Conservation (phyloP, 2,329 filamentous ascomycete species). For the Tolypocladium endophyticum region DNA sequence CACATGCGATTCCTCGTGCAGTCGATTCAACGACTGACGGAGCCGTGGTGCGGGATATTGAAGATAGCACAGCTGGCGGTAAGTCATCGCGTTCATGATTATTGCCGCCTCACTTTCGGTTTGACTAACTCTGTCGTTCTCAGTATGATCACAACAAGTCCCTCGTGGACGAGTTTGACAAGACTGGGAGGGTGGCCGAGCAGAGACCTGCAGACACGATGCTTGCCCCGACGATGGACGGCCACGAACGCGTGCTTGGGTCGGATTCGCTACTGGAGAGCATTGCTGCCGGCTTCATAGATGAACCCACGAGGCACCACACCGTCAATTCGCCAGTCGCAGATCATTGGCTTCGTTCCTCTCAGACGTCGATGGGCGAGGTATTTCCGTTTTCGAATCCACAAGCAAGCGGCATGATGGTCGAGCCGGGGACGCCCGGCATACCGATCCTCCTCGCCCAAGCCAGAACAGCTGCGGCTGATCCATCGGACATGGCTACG, state of each 20-base stretch:
- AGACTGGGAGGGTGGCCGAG: conserved; percentile 16
- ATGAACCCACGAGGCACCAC: conserved; percentile 5
- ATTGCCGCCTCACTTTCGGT: neutral
- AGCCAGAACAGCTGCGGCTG: conserved; percentile 10
- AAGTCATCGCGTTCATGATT: neutral
- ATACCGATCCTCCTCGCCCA: conserved; percentile 16
- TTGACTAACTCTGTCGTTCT: conserved; percentile 1
- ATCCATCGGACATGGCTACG: conserved; percentile 7
- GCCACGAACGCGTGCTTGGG: conserved; percentile 10
- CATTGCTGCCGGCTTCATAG: conserved; percentile 9
- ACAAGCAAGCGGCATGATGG: conserved; percentile 4
- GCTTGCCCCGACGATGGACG: conserved; percentile 4
- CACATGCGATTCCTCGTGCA: conserved; percentile 21
- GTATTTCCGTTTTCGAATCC: neutral
- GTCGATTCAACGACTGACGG: conserved; percentile 20
- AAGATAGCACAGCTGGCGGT: conserved; percentile 17
- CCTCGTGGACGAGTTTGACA: conserved; percentile 20
- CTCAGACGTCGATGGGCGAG: conserved; percentile 1
- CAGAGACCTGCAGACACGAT: conserved; percentile 6
- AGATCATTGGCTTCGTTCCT: conserved; percentile 3
- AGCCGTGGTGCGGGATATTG: conserved; percentile 20
- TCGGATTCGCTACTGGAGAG: conserved; percentile 16
- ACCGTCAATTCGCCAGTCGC: neutral
- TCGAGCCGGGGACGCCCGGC: conserved; percentile 13
- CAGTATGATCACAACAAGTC: conserved; percentile 18